These are phyloP conservation scores for Phyllachora maydis DNA, from an alignment of 2,329 filamentous ascomycete genomes.

Conservation along the genomic window DNA sequence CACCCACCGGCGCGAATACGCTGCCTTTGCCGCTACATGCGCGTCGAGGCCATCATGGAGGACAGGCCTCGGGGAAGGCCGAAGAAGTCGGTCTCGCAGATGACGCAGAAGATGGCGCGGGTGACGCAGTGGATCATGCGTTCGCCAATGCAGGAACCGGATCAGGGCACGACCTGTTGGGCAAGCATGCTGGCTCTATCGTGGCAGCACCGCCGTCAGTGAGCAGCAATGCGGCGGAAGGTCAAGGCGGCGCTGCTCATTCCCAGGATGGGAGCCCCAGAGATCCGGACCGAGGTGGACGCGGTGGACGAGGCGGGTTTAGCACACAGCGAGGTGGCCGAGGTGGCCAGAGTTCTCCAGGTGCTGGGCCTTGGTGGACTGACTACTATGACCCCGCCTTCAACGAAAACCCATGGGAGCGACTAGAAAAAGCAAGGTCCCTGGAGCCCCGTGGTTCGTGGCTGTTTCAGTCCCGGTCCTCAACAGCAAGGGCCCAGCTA, in stretches of 20 bases:
- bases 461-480: too few relatives aligned
- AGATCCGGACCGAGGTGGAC: too few relatives aligned
- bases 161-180: too few relatives aligned
- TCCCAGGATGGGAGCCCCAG: too few relatives aligned
- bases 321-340: constrained; percentile 4
- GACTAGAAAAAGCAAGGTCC: constrained; percentile 24
- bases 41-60: neutral
- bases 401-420: constrained; percentile 53
- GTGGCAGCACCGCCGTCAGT: too few relatives aligned
- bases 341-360: constrained; percentile 17
- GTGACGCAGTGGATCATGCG: too few relatives aligned
- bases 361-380: constrained; percentile 28
- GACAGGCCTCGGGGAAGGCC: constrained; percentile 11
- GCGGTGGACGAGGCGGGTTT: too few relatives aligned
- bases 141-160: too few relatives aligned
- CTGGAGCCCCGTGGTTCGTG: constrained; percentile 23
- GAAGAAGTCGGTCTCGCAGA: constrained; percentile 23
- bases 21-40: constrained; percentile 4
- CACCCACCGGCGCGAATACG: constrained; percentile 12
- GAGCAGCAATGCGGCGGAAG: too few relatives aligned
- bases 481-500: too few relatives aligned
- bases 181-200: too few relatives aligned
- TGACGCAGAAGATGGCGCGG: constrained; percentile 12
- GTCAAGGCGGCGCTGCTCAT: too few relatives aligned
- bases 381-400: constrained; percentile 50